Evolutionary conservation across 148 eudicot species (phyloP).

Genomic region (Fagopyrum esculentum): DNA sequence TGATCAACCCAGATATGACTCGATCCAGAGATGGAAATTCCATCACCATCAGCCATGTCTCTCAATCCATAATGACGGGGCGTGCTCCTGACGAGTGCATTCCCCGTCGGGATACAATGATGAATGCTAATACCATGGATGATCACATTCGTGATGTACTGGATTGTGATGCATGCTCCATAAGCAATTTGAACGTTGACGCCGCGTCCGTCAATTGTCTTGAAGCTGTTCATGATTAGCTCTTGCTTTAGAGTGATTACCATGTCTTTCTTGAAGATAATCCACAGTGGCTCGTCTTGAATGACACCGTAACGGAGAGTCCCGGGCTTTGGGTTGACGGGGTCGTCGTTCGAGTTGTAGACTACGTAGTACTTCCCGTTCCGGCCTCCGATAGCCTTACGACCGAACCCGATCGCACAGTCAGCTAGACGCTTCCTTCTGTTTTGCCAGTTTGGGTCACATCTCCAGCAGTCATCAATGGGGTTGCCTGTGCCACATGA

Average conservation of each 20-base stretch:
- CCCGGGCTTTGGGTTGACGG: slow-evolving; percentile 48
- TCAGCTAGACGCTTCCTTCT: slow-evolving; percentile 36
- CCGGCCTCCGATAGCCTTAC: slow-evolving; percentile 40
- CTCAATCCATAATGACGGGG: slow-evolving; percentile 44
- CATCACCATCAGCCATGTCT: slow-evolving; percentile 59
- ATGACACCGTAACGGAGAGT: slow-evolving; percentile 68
- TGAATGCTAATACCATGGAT: slow-evolving; percentile 52
- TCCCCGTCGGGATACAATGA: slow-evolving; percentile 26
- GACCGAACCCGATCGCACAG: slow-evolving; percentile 61
- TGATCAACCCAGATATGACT: slow-evolving; percentile 73
- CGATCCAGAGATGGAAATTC: slow-evolving; percentile 44
- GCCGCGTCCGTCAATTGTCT: slow-evolving; percentile 84
- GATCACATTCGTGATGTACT: slow-evolving; percentile 48
- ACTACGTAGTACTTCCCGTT: slow-evolving; percentile 41
- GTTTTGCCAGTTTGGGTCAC: slow-evolving; percentile 42
- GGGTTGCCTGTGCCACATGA: slow-evolving; percentile 52
- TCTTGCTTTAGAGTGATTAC: slow-evolving; percentile 43
- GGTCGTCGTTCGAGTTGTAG: slow-evolving; percentile 44
- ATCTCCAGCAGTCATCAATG: slow-evolving; percentile 69
- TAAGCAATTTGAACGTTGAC: slow-evolving; percentile 37
- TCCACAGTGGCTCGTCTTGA: slow-evolving; percentile 62
- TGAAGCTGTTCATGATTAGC: slow-evolving; percentile 45
- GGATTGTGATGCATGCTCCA: slow-evolving; percentile 71
- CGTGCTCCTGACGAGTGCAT: slow-evolving; percentile 49
- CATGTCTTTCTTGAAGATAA: slow-evolving; percentile 44